Base-by-base conservation (phyloP, 2,329 filamentous ascomycete species). In the Periconia digitata region DNA sequence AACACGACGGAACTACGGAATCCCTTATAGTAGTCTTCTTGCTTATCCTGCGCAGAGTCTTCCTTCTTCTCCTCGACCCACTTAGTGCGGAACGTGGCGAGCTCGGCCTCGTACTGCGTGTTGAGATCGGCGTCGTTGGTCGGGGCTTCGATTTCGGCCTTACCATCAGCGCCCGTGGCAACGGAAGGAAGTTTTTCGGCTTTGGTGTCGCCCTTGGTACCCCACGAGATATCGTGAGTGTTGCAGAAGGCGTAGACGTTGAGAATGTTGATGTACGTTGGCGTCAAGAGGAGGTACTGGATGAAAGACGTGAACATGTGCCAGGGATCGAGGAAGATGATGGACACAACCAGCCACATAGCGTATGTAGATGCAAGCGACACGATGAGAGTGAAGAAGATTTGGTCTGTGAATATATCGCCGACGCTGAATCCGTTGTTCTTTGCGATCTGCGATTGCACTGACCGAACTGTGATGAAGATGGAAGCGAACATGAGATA, bases 231-330 rank as follows among this genome's bases (percentile, higher is more conserved):
- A 67, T 96, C 92, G 79, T 96, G 92, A 21, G 92, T 96, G 74
- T 96, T 96, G 76, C 92, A 97, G 75, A 99, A 99, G 52, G 92
- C 92, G 74, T 97, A 99, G 48, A 99, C 94, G 78, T 97, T 99
- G 63, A 99, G 85, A 50, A 97, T 92, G 74, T 97, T 99, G 77
- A 95, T 95, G 75, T 96, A 99, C 0, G 92, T 96, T 0, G 94
- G 94, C 0, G 92, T 96, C 49, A 99, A 81, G 36, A 97, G 83
- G 61, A 97, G 85, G 72, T 99, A 99, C 81, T 97, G 94, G 41
- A 91, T 72, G 72, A 97, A 90, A 43, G 76, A 84, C n/a, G 94
- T 97, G 71, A 96, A 81, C 91, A 99, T 97, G 76, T 99, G 94
- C 92, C 94, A 99, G 3, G 94, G 94, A 70, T 99, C 94, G 72